These are phyloP conservation scores for Penicillium odoratum DNA, from an alignment of 495 filamentous ascomycete genomes.

Conservation along the genomic window DNA sequence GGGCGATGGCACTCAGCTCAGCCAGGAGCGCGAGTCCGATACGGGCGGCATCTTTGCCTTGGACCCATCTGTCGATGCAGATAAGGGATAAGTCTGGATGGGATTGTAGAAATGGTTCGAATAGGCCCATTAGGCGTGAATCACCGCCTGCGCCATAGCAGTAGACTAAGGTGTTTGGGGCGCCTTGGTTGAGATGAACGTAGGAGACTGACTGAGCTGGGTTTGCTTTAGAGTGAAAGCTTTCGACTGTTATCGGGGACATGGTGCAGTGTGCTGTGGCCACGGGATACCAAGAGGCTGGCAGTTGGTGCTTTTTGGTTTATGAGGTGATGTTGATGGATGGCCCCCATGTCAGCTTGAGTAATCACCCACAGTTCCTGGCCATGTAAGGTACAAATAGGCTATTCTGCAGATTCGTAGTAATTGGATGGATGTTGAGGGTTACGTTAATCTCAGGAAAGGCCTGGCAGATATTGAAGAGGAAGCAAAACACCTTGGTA, in stretches of 20 bases:
- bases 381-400: no score
- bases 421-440: constrained; percentile 23
- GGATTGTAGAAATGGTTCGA: background rate
- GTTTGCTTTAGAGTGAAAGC: constrained; percentile 2
- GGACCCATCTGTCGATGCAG: constrained; percentile 10
- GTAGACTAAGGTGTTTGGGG: constrained; percentile 7
- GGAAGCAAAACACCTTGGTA: constrained; percentile 22
- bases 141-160: constrained; percentile 7
- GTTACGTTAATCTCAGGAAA: constrained; percentile 21
- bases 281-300: no score
- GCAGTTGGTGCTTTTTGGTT: background rate
- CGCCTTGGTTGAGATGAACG: constrained; percentile 5
- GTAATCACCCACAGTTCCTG: no score
- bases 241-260: background rate
- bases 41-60: constrained; percentile 7
- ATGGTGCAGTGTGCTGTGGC: background rate
- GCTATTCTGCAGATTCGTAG: no score
- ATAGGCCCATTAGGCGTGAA: background rate
- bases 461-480: constrained; percentile 21
- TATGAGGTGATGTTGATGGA: background rate
- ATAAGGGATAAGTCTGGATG: constrained; percentile 8
- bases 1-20: constrained; percentile 6
- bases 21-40: constrained; percentile 2
- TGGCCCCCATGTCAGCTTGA: background rate
- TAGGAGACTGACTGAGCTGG: constrained; percentile 3